Evolutionary conservation across 495 filamentous ascomycete species (phyloP).

Genomic region (Parathielavia appendiculata): DNA sequence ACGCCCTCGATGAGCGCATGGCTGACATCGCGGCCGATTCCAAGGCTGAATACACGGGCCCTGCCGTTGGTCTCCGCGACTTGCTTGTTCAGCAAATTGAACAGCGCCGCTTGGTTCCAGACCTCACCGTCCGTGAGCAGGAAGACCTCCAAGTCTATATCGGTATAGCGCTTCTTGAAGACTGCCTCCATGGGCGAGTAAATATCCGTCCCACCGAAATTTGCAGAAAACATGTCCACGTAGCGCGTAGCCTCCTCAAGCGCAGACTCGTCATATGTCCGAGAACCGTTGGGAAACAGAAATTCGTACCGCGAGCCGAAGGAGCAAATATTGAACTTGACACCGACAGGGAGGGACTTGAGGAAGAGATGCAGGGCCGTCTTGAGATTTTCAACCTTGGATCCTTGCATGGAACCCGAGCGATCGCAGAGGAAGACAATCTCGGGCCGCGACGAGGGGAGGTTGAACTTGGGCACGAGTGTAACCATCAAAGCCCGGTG

Average conservation of each 20-base stretch:
- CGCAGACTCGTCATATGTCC: conserved; percentile 48
- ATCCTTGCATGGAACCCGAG: conserved; percentile 56
- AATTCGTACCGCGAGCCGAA: conserved; percentile 54
- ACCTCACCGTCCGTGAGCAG: conserved; percentile 70
- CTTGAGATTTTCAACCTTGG: conserved; percentile 50
- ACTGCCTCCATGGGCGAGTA: conserved; percentile 47
- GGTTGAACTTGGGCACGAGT: conserved; percentile 59
- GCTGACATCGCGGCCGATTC: conserved; percentile 57
- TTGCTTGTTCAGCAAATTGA: conserved; percentile 50
- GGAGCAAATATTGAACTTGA: conserved; percentile 71
- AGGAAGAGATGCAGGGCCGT: conserved; percentile 62
- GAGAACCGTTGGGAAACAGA: conserved; percentile 53
- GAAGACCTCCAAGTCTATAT: conserved; percentile 58
- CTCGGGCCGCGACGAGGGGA: conserved; percentile 52
- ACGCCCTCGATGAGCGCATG: conserved; percentile 64
- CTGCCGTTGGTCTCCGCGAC: conserved; percentile 43
- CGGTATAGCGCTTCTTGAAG: conserved; percentile 45
- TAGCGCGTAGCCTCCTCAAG: conserved; percentile 49
- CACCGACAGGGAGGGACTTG: conserved; percentile 60
- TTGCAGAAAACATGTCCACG: conserved; percentile 43
- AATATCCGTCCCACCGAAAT: conserved; percentile 69
- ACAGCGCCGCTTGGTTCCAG: conserved; percentile 52
- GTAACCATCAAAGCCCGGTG: conserved; percentile 64
- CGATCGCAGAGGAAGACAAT: conserved; percentile 68
- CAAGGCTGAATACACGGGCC: conserved; percentile 61